These are phyloP conservation scores for Pseudopithomyces chartarum DNA, from an alignment of 2,329 filamentous ascomycete genomes.

Conservation along the genomic window DNA sequence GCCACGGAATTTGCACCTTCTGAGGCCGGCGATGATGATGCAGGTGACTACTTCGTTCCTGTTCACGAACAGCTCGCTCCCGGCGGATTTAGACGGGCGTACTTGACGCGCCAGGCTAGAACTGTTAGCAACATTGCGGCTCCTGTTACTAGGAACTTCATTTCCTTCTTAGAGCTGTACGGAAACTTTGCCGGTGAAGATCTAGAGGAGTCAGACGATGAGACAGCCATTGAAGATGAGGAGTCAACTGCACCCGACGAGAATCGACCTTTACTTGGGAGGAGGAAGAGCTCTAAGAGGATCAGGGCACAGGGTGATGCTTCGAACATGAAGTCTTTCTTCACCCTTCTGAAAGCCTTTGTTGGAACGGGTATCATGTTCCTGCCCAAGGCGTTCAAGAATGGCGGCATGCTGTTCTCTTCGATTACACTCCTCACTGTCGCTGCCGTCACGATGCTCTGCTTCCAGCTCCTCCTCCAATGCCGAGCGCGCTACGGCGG, in stretches of 20 bases:
- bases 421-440: constrained; percentile 69
- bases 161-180: constrained; percentile 77
- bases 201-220: constrained; percentile 62
- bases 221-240: constrained; percentile 58
- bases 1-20: constrained; percentile 40
- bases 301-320: constrained; percentile 64
- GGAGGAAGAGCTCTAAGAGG: constrained; percentile 57
- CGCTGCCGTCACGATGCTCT: constrained; percentile 69
- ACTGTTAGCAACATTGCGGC: constrained; percentile 51
- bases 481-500: constrained; percentile 69
- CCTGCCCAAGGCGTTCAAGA: constrained; percentile 77
- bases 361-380: constrained; percentile 84
- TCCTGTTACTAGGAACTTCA: constrained; percentile 70
- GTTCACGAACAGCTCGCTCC: constrained; percentile 55
- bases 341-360: constrained; percentile 78
- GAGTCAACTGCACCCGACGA: constrained; percentile 60
- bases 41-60: constrained; percentile 43
- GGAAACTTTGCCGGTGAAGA: constrained; percentile 79
- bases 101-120: constrained; percentile 50
- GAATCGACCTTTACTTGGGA: constrained; percentile 64
- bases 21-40: constrained; percentile 42
- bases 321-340: constrained; percentile 73
- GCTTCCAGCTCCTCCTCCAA: constrained; percentile 73
- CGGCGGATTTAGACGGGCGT: constrained; percentile 61
- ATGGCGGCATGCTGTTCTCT: constrained; percentile 77